A percentile compares a stretch with the other conserved stretches of the same genome.
These are phyloP conservation scores for Starmerella floris DNA, from an alignment of 805 yeast species.

Conservation along the genomic window DNA sequence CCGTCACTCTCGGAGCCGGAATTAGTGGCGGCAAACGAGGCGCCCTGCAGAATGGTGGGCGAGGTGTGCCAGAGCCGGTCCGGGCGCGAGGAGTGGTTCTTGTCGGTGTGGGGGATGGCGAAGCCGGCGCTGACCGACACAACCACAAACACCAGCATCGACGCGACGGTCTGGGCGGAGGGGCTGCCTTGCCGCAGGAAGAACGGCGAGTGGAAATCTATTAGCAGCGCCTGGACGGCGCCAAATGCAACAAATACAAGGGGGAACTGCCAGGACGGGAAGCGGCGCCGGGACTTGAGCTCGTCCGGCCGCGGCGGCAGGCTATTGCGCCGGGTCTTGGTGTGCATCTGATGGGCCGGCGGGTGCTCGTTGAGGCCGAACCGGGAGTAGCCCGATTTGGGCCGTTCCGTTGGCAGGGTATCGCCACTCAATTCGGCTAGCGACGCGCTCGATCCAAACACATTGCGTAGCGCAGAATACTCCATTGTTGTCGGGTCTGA, in stretches of 20 bases:
- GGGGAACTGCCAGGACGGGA: not conserved
- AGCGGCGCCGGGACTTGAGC: not conserved
- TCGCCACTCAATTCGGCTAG: conserved; percentile 29
- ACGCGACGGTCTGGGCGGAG: not conserved
- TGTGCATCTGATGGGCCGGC: conserved; percentile 20
- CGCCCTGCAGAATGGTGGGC: not conserved
- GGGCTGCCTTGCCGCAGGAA: not conserved
- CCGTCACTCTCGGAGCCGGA: not conserved
- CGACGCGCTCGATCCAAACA: conserved; percentile 30
- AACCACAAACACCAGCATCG: not conserved
- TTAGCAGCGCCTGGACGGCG: conserved; percentile 11
- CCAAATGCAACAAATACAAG: conserved; percentile 5
- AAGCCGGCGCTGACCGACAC: not conserved
- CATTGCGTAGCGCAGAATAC: conserved; percentile 25
- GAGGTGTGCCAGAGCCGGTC: not conserved
- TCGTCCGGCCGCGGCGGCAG: not conserved
- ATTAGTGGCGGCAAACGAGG: not conserved
- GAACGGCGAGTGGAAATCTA: conserved; percentile 15
- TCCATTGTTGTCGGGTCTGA: conserved; percentile 3
- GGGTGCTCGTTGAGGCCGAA: conserved; percentile 20
- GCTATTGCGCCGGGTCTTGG: conserved; percentile 9
- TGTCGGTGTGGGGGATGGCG: not conserved
- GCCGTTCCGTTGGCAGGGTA: conserved; percentile 4
- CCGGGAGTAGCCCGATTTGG: conserved; percentile 17
- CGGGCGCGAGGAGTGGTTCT: not conserved